These are phyloP conservation scores for Kandelia obovata DNA, from an alignment of 345 rosid genomes.

Conservation along the genomic window DNA sequence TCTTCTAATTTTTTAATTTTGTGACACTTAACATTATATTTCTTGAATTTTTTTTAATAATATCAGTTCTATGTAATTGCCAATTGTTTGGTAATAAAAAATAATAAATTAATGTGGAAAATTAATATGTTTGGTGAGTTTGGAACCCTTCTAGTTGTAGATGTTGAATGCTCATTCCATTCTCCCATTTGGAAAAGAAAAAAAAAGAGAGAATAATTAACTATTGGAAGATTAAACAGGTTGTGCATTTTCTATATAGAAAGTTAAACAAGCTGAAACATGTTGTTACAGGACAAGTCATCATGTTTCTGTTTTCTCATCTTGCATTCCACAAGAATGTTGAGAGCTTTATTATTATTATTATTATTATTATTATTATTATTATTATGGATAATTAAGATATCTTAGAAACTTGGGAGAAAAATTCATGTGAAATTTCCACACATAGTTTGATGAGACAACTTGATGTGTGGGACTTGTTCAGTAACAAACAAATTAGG, in stretches of 20 bases:
- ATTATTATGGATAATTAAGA: background rate
- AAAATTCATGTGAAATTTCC: constrained; percentile 7
- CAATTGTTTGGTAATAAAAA: too few relatives aligned
- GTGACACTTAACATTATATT: too few relatives aligned
- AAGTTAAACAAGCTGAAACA: background rate
- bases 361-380: too few relatives aligned
- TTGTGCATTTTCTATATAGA: background rate
- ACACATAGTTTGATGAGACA: background rate
- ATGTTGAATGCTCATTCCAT: too few relatives aligned
- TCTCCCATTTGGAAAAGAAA: background rate
- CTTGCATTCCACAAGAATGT: background rate
- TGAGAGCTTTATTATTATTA: background rate
- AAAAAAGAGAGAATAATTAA: background rate
- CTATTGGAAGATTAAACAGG: background rate
- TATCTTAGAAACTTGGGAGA: constrained; percentile 8
- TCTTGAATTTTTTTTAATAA: too few relatives aligned
- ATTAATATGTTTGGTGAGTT: too few relatives aligned
- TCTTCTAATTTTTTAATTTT: too few relatives aligned
- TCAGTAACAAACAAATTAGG: too few relatives aligned
- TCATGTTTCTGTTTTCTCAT: background rate
- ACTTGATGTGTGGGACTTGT: too few relatives aligned
- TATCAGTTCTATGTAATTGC: too few relatives aligned
- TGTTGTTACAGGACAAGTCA: background rate
- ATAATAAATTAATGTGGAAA: too few relatives aligned
- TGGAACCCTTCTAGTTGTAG: too few relatives aligned